Base-by-base conservation (phyloP, 805 yeast genomes). In the Lachancea lanzarotensis region DNA sequence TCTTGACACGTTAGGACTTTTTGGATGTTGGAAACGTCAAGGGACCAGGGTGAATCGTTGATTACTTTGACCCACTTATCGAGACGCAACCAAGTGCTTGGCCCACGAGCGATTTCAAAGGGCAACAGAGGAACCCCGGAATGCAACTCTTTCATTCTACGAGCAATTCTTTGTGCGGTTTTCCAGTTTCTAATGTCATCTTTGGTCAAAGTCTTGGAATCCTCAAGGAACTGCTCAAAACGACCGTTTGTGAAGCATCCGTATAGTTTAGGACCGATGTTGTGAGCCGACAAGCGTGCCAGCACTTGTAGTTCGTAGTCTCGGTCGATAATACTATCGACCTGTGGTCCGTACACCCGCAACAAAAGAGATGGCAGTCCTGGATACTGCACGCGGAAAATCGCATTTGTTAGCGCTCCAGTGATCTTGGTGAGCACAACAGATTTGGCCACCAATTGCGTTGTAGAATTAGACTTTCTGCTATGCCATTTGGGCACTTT, bases 81-180 rank as follows among this genome's bases (percentile, higher is more conserved):
- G 50, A 89, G 78, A 45, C 79, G 72, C 31, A 60, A 62, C 91
- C 95, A 89, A 8, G 77, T 74, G 40, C 72, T 70, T 0, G 98
- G 85, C 1, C 93, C 84, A 12, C 60, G 60, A 6, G 60, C 62
- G 36, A 71, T 68, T 55, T 89, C 96, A 2, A 66, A 67, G 2
- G 65, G 61, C 18, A 77, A 74, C 42, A 93, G 67, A 12, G 77
- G 79, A 17, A 93, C 81, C 56, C 91, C 90, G 45, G 73, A 73
- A 60, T 93, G 98, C 45, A 93, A 72, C 54, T 93, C 97, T 58
- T 90, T 83, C 98, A 93, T 93, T 70, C 98, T 82, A 70, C 95
- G 80, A 12, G 96, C 97, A 51, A 93, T 82, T 71, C 86, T 84
- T 52, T 82, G 81, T 39, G 89, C 79, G 16, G 85, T 81, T 25